These are phyloP conservation scores for Tetrahymena elliotti DNA, from an alignment of 73 alveolate species.

Conservation along the genomic window DNA sequence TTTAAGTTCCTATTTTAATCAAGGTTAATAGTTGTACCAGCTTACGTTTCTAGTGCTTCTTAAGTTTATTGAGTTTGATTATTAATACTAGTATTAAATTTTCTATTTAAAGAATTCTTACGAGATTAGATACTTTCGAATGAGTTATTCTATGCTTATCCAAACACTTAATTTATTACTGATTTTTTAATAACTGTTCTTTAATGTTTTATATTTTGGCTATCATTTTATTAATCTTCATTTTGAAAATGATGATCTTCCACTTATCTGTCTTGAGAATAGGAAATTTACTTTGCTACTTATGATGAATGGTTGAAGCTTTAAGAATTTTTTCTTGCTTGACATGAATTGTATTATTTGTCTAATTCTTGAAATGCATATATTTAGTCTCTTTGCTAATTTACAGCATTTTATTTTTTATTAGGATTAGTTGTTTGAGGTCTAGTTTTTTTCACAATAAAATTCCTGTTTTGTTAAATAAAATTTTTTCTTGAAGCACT, in stretches of 20 bases:
- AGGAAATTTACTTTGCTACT: no score
- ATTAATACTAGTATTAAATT: neutral
- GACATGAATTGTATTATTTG: no score
- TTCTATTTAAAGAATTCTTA: neutral
- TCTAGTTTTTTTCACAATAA: neutral
- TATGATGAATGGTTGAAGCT: neutral
- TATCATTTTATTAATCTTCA: neutral
- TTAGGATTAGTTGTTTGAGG: neutral
- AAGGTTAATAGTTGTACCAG: neutral
- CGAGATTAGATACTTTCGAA: neutral
- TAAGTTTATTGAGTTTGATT: neutral
- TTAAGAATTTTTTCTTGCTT: neutral
- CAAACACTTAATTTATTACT: neutral
- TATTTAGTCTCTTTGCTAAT: neutral
- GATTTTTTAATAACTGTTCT: neutral
- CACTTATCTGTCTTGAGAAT: no score
- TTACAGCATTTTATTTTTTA: neutral
- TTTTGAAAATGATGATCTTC: no score
- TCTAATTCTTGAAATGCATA: neutral
- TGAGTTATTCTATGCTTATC: neutral
- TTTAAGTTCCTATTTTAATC: neutral
- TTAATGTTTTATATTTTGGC: neutral
- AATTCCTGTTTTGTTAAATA: neutral
- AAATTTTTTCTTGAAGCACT: neutral
- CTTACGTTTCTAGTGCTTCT: neutral